Evolutionary conservation across 306 rosid genomes (phyloP).

Genomic region (Coriaria nepalensis): DNA sequence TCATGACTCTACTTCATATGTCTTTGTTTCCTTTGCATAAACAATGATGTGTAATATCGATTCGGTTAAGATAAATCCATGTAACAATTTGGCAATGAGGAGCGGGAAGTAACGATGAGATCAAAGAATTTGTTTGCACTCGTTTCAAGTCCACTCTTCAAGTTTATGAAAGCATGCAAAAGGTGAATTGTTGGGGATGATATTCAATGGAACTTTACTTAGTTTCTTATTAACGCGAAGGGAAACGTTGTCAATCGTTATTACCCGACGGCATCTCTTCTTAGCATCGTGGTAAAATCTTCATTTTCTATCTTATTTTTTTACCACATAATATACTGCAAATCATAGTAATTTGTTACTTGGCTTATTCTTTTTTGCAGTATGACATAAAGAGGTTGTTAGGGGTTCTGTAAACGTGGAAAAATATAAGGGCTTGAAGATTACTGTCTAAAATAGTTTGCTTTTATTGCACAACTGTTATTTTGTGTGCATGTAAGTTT

Average conservation of each 20-base stretch:
- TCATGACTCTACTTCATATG: too few relatives aligned
- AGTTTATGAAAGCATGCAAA: constrained; percentile 54
- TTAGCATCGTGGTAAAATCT: constrained; percentile 60
- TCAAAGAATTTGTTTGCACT: constrained; percentile 64
- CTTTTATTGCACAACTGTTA: background rate
- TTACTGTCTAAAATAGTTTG: background rate
- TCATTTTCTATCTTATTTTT: background rate
- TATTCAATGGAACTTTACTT: constrained; percentile 81
- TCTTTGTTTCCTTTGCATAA: too few relatives aligned
- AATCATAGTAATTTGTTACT: background rate
- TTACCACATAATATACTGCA: background rate
- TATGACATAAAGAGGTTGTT: constrained; percentile 45
- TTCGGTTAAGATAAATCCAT: too few relatives aligned
- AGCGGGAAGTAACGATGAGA: constrained; percentile 76
- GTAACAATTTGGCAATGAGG: constrained; percentile 74
- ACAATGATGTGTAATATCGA: too few relatives aligned
- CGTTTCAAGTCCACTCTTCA: constrained; percentile 65
- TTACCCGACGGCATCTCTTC: constrained; percentile 79
- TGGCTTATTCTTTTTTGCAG: constrained; percentile 27
- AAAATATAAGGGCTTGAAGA: constrained; percentile 5
- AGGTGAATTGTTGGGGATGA: constrained; percentile 79
- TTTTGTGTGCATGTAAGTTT: too few relatives aligned
- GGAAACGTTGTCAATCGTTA: constrained; percentile 62
- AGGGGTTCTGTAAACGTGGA: constrained; percentile 25
- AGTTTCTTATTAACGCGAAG: constrained; percentile 61